Percentiles rank a stretch among this genome's conserved stretches.
phyloP scores from a whole-genome alignment of 495 filamentous ascomycete species.

The Aspergillus nidulans region DNA sequence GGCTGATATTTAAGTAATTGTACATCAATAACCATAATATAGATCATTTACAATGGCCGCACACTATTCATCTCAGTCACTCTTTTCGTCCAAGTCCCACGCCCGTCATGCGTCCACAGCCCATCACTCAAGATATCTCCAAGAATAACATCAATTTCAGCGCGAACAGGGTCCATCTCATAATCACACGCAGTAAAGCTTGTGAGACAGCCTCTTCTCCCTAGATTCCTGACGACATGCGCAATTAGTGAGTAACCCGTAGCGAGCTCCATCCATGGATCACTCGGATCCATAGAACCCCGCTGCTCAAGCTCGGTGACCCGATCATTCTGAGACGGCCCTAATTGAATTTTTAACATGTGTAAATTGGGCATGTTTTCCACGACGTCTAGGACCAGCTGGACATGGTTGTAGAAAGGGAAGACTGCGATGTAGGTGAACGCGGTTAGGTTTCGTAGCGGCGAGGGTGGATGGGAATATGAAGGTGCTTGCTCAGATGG shows the following conservation, averaged over 20 bases:
- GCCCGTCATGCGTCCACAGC: slow-evolving; percentile 29
- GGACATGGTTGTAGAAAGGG: slow-evolving; percentile 43
- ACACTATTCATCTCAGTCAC: background rate
- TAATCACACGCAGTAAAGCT: slow-evolving; percentile 30
- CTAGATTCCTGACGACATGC: slow-evolving; percentile 23
- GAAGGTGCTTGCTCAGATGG: slow-evolving; percentile 5
- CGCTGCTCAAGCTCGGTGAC: slow-evolving; percentile 34
- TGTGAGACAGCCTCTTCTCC: slow-evolving; percentile 13
- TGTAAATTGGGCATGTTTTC: slow-evolving; percentile 26
- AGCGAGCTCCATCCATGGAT: slow-evolving; percentile 43
- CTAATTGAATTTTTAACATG: slow-evolving; percentile 29
- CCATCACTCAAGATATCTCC: slow-evolving; percentile 18
- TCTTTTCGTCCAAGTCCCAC: slow-evolving; percentile 24
- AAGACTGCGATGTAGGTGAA: slow-evolving; percentile 42
- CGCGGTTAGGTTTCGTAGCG: slow-evolving; percentile 22
- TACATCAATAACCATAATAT: background rate
- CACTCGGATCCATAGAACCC: slow-evolving; percentile 39
- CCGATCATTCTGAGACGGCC: slow-evolving; percentile 27
- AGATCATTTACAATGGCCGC: background rate
- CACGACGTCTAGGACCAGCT: slow-evolving; percentile 30
- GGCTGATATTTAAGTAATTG: background rate
- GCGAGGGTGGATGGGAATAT: slow-evolving; percentile 3
- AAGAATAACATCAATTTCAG: slow-evolving; percentile 24
- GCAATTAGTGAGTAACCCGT: slow-evolving; percentile 38
- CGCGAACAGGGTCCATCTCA: slow-evolving; percentile 25